These are phyloP conservation scores for Crithidia thermophila DNA, from an alignment of 208 protist species.

Conservation along the genomic window DNA sequence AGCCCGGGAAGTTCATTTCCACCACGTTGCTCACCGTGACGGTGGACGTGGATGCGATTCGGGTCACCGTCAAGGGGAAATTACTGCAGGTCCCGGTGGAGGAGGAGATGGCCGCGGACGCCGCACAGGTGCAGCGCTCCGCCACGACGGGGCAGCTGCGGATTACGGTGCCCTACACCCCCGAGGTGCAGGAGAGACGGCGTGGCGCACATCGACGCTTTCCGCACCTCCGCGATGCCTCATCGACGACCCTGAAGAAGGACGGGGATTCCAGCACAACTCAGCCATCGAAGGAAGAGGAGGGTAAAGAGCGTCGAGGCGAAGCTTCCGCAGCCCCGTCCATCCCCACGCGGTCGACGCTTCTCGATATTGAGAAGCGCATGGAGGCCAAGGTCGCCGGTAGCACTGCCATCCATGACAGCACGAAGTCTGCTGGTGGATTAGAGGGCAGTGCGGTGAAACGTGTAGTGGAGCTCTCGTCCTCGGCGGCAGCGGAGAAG, in stretches of 20 bases:
- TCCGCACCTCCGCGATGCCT: background rate
- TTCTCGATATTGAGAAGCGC: constrained; percentile 29
- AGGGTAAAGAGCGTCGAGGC: background rate
- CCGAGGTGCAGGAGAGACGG: constrained; percentile 45
- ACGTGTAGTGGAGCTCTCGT: background rate
- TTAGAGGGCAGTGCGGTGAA: background rate
- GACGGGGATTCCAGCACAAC: too few relatives aligned
- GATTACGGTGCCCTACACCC: constrained; percentile 78
- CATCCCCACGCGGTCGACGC: constrained; percentile 7
- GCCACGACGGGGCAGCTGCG: constrained; percentile 81
- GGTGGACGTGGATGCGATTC: constrained; percentile 92
- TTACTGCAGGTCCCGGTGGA: constrained; percentile 92
- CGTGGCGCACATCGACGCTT: constrained; percentile 2
- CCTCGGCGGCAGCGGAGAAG: background rate
- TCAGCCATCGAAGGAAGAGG: background rate
- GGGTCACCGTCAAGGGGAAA: constrained; percentile 94
- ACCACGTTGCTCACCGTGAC: constrained; percentile 93
- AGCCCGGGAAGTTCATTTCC: constrained; percentile 93
- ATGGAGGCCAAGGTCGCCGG: constrained; percentile 1
- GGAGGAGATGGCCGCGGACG: constrained; percentile 74
- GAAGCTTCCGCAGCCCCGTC: background rate
- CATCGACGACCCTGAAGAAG: background rate
- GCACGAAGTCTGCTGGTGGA: too few relatives aligned
- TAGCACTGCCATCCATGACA: too few relatives aligned
- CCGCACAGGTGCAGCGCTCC: constrained; percentile 70